Base-by-base conservation (phyloP, 768 basidiomycete genomes). In the Phlebiopsis flavidoalba region DNA sequence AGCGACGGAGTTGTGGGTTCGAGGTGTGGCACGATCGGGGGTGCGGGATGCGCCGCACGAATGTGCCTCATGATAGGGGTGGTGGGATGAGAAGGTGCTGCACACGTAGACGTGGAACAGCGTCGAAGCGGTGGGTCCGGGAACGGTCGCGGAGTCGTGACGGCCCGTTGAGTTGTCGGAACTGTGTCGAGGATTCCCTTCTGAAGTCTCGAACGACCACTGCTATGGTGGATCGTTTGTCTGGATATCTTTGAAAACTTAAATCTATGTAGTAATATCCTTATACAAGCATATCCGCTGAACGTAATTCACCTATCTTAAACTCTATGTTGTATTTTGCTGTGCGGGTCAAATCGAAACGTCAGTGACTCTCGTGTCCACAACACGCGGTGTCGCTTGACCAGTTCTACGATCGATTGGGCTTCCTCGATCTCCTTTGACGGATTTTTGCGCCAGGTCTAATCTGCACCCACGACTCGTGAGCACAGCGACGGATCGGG, bases 351-450 rank as follows among this genome's bases (percentile, higher is more conserved):
- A 26, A 19, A 15, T 22, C 37, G 40, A 14, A 37, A 17, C 15
- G 45, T 37, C 43, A 54, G n/a, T 10, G 37, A 26, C 14, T 61
- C 22, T 26, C 67, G 72, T 46, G 89, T 82, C 93, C 95, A 98
- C 31, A 68, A 98, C 31, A 68, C 72, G 4, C 77, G 75, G 73
- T 99, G 96, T 63, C 89, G 80, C 65, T 73, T 76, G 5, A 92
- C 83, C 53, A 98, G 76, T 69, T 92, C 89, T 1, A 69, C 72
- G 1, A 98, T n/a, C 77, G 63, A 98, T 98, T n/a, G n/a, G 58
- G 93, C 86, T 68, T 95, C 91, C 72, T 99, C 96, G 40, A 99
- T 98, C 75, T 99, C 96, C 62, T 86, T 86, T 35, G 64, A 24
- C 17, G 70, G 70, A 45, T 72, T 60, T n/a, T 19, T 57, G 54